Evolutionary conservation across 257 asterid species (phyloP).

Genomic region (Solanum megistacrolobum): DNA sequence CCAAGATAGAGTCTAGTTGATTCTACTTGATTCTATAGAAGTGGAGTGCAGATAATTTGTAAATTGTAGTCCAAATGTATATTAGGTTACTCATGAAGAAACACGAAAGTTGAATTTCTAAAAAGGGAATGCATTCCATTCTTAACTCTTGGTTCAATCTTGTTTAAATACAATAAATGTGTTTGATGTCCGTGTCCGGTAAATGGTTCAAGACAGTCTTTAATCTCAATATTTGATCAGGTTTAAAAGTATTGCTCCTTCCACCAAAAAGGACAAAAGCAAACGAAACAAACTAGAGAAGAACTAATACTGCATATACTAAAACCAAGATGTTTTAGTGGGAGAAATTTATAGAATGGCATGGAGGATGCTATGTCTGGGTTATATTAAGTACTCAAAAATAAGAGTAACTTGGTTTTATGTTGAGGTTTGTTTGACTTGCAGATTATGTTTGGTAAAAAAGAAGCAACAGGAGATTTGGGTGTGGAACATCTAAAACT

Average conservation of each 20-base stretch:
- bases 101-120: background rate
- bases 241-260: background rate
- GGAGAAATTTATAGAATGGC: background rate
- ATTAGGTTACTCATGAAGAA: background rate
- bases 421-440: background rate
- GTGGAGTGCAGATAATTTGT: background rate
- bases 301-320: background rate
- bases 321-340: background rate
- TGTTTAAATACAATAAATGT: background rate
- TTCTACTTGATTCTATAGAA: background rate
- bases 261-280: background rate
- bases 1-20: constrained; percentile 21
- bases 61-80: background rate
- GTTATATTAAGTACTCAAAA: background rate
- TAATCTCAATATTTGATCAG: background rate
- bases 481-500: background rate
- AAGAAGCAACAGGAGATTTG: background rate
- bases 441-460: background rate
- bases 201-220: background rate
- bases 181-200: background rate
- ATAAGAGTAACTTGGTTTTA: background rate
- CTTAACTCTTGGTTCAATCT: background rate
- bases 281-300: background rate
- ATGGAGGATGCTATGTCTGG: background rate
- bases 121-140: background rate